Evolutionary conservation across 129 eudicot species (phyloP), one percentile per base, ranked within the genome.

Genomic region (Mikania micrantha): DNA sequence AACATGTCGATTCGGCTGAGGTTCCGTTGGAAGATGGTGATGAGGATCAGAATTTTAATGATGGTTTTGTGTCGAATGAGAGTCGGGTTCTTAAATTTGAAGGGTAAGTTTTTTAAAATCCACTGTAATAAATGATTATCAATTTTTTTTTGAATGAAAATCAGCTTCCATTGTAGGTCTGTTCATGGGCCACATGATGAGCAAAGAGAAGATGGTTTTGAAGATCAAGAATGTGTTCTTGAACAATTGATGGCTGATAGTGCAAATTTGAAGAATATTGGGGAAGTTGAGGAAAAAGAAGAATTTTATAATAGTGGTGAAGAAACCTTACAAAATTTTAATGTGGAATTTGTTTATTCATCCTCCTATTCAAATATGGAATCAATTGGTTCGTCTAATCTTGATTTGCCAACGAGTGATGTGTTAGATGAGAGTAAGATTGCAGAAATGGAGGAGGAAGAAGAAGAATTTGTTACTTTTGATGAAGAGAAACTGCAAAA

Each of bases 361-460:
- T 27, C 38, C 2, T 56, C 38, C 3, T 20, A 56, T 56, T 11
- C 20, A 3, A 56, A 13, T 27, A 56, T 5, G 62, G 62, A 27
- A 25, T 27, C 20, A 25, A 39, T 48, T 5, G 56, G 76, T 49
- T 74, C 69, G n/a, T 70, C 44, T 17, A 42, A 60, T 41, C 35
- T 75, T 7, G 58, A 44, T 67, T 58, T 81, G 3, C 47, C 77
- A 16, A 64, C 65, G 63, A 83, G 77, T 64, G 67, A 70, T 28
- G 70, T 79, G 21, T 53, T 34, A 12, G 60, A 22, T 31, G 49
- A 50, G 50, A 44, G 32, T 21, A 28, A 47, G 74, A 64, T 24
- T n/a, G 45, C 35, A 2, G 60, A 70, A 44, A 32, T 17, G 25
- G 32, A 62, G 50, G 74, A 70, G 9, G 58, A 35, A 57, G 66